Conservation (phyloP, 352 stramenopile genomes). For the Phytophthora macrochlamydospora region DNA sequence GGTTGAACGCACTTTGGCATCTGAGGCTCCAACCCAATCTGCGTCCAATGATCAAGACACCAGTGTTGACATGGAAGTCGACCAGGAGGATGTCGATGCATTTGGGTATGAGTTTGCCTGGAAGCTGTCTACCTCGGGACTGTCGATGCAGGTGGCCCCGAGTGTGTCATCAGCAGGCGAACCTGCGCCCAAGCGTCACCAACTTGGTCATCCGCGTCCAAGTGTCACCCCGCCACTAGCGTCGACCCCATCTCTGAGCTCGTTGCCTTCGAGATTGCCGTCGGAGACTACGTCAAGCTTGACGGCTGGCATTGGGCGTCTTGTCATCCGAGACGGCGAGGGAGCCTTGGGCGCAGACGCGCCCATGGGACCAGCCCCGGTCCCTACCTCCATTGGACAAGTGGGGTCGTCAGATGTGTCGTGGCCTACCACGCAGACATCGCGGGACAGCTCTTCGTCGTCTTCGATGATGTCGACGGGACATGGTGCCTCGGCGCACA, state of each 20-base stretch:
- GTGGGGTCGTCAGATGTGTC: neutral
- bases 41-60: too few relatives aligned
- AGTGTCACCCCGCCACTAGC: neutral
- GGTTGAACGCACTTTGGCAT: too few relatives aligned
- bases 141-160: too few relatives aligned
- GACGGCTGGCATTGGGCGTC: neutral
- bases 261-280: neutral
- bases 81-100: too few relatives aligned
- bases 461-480: neutral
- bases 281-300: neutral
- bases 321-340: neutral
- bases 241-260: neutral
- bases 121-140: too few relatives aligned
- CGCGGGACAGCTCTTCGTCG: neutral
- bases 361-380: neutral
- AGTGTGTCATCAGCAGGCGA: neutral
- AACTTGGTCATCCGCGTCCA: neutral
- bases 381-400: neutral
- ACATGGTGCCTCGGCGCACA: neutral
- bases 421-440: neutral
- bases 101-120: too few relatives aligned
- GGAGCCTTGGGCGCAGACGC: too few relatives aligned
- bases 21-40: too few relatives aligned
- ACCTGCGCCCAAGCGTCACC: neutral
- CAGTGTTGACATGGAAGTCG: too few relatives aligned